Base-by-base conservation (phyloP, 1,284 basidiomycete genomes). In the Trametes sp. region DNA sequence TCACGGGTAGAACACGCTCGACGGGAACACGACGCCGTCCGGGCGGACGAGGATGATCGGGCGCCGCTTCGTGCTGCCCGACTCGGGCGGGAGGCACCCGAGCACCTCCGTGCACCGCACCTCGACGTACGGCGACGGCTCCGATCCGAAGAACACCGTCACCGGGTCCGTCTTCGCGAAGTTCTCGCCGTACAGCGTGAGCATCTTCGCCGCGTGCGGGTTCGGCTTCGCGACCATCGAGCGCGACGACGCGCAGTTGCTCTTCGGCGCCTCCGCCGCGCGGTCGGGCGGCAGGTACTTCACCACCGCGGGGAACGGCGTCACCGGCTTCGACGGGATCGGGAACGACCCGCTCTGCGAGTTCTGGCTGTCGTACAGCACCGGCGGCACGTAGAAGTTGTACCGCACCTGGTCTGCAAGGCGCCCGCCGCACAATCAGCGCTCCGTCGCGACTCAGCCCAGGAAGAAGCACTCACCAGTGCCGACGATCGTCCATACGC, bases 401-500 rank as follows among this genome's bases (percentile, higher is more conserved):
- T 96, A 96, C 63, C 90, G 85, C 62, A 94, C 85, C 84, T 94
- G 92, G 74, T 94, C 91, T 88, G 73, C 33, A 62, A 28, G 24
- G 24, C 70, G 63, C 66, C 53, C 21, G 45, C 33, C 33, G 60
- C 49, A 26, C 44, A 29, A 31, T 56, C 35, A 58, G 54, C 61
- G n/a, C 26, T 41, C 41, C n/a, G 59, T n/a, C 49, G 50, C 49
- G 65, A 53, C 38, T 41, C 21, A 55, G 61, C 10, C 14, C n/a
- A n/a, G n/a, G 2, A 19, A 49, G 48, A 57, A 46, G 74, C 61
- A 67, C 82, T 76, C 75, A 92, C 90, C 91, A 66, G 92, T 94
- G 68, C 94, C 93, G 64, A 95, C 93, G 68, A 96, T 94, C 16
- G 94, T 95, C 95, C 95, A 96, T 41, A 96, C 90, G 74, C 93